phyloP scores from a whole-genome alignment of 2,329 filamentous ascomycete species.

The Aaosphaeria pasadenensis region DNA sequence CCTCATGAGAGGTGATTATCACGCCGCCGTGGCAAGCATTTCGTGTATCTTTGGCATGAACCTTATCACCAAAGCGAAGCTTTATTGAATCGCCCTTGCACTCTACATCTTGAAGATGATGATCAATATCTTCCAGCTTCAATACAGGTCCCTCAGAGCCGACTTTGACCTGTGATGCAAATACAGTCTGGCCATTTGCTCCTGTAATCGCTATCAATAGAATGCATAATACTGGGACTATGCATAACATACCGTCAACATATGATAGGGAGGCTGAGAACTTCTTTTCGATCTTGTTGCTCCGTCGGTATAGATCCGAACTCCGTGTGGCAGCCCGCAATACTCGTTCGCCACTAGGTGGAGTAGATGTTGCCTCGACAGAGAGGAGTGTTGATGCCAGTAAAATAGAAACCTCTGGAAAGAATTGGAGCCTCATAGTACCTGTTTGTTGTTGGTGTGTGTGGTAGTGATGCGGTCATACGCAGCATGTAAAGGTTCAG shows the following conservation, averaged over 20 bases:
- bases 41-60: constrained; percentile 22
- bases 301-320: constrained; percentile 21
- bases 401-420: too few relatives aligned
- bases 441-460: too few relatives aligned
- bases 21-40: constrained; percentile 23
- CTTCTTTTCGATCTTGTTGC: constrained; percentile 20
- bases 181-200: constrained; percentile 16
- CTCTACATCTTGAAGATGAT: constrained; percentile 26
- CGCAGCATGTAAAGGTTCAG: too few relatives aligned
- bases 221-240: not conserved
- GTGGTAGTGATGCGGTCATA: too few relatives aligned
- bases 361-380: too few relatives aligned
- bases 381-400: too few relatives aligned
- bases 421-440: too few relatives aligned
- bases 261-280: constrained; percentile 30
- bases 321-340: constrained; percentile 31
- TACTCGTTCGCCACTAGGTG: constrained; percentile 11
- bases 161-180: constrained; percentile 33
- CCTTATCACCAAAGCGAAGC: constrained; percentile 25
- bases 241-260: constrained; percentile 24
- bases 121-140: constrained; percentile 36
- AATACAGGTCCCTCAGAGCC: constrained; percentile 30
- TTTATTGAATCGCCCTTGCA: constrained; percentile 24
- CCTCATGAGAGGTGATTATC: constrained; percentile 37
- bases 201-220: not conserved